Evolutionary conservation across 2,329 filamentous ascomycete genomes (phyloP).

Genomic region (Diplodia mutila): DNA sequence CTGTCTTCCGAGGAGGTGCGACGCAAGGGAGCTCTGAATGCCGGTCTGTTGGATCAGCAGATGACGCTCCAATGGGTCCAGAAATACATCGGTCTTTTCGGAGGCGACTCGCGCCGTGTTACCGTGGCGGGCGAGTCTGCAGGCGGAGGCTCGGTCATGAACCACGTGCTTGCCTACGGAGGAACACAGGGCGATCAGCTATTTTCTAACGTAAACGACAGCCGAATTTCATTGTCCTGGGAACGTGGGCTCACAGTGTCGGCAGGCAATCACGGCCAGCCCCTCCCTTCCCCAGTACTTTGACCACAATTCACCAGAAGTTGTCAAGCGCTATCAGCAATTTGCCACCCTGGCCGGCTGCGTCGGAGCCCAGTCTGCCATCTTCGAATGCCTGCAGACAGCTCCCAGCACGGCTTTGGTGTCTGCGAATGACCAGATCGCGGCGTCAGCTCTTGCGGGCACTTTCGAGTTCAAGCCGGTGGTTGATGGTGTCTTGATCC

Average conservation of each 20-base stretch:
- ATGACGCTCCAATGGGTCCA: slow-evolving; percentile 57
- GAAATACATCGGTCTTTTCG: slow-evolving; percentile 56
- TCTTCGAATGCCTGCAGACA: slow-evolving; percentile 58
- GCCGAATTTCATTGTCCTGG: not conserved
- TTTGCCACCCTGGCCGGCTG: slow-evolving; percentile 57
- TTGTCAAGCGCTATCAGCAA: slow-evolving; percentile 55
- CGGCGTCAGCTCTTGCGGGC: slow-evolving; percentile 57
- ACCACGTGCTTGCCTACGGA: slow-evolving; percentile 42
- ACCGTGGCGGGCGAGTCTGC: slow-evolving; percentile 46
- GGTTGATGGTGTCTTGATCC: slow-evolving; percentile 60
- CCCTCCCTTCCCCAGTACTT: slow-evolving; percentile 66
- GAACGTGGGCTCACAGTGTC: not conserved
- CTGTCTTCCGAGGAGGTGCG: slow-evolving; percentile 61
- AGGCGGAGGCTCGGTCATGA: slow-evolving; percentile 46
- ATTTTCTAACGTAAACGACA: slow-evolving; percentile 40
- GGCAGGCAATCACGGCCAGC: slow-evolving; percentile 32
- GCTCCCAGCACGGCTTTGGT: slow-evolving; percentile 58
- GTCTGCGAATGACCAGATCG: slow-evolving; percentile 57
- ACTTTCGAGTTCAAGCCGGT: slow-evolving; percentile 65
- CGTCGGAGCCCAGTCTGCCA: slow-evolving; percentile 5
- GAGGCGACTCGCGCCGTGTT: slow-evolving; percentile 40
- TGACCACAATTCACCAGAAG: slow-evolving; percentile 53
- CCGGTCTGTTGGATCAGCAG: slow-evolving; percentile 53
- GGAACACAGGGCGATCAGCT: slow-evolving; percentile 38
- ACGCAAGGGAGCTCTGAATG: slow-evolving; percentile 44